A percentile compares a stretch with the other conserved stretches of the same genome.
Conservation (phyloP, 2,329 filamentous ascomycete species). For the Aureobasidium lini region DNA sequence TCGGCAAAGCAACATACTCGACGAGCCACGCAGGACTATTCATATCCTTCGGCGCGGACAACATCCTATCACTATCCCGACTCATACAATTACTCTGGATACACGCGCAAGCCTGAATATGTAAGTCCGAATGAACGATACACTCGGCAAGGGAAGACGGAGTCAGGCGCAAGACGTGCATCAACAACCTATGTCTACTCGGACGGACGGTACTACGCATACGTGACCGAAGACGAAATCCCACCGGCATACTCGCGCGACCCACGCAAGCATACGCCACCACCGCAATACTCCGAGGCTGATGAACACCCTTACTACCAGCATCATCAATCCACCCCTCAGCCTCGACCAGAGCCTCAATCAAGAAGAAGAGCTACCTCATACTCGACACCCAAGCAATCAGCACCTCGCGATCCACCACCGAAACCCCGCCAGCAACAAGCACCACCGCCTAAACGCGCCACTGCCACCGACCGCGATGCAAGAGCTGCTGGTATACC, state of each 20-base stretch:
- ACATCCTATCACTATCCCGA: slow-evolving; percentile 29
- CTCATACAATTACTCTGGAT: slow-evolving; percentile 37
- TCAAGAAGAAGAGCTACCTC: slow-evolving; percentile 23
- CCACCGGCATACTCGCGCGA: slow-evolving; percentile 34
- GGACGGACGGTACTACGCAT: slow-evolving; percentile 47
- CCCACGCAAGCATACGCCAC: slow-evolving; percentile 28
- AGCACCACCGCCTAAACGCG: slow-evolving; percentile 31
- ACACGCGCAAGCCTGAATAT: slow-evolving; percentile 50
- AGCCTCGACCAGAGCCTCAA: slow-evolving; percentile 31
- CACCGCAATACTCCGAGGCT: slow-evolving; percentile 45
- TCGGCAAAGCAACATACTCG: slow-evolving; percentile 47
- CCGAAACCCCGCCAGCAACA: slow-evolving; percentile 38
- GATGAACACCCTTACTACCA: slow-evolving; percentile 43
- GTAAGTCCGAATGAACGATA: slow-evolving; percentile 53
- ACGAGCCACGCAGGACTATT: slow-evolving; percentile 47
- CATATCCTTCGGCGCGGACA: slow-evolving; percentile 29
- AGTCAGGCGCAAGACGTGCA: slow-evolving; percentile 21
- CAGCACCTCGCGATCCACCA: slow-evolving; percentile 47
- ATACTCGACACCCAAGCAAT: slow-evolving; percentile 38
- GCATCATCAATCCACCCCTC: slow-evolving; percentile 42
- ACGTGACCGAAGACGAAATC: slow-evolving; percentile 28
- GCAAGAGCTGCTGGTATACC: slow-evolving; percentile 64
- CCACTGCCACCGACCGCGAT: slow-evolving; percentile 57
- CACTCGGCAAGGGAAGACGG: slow-evolving; percentile 23
- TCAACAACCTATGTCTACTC: slow-evolving; percentile 48